Base-by-base conservation (phyloP, 345 rosid species). In the Bruguiera sexangula region DNA sequence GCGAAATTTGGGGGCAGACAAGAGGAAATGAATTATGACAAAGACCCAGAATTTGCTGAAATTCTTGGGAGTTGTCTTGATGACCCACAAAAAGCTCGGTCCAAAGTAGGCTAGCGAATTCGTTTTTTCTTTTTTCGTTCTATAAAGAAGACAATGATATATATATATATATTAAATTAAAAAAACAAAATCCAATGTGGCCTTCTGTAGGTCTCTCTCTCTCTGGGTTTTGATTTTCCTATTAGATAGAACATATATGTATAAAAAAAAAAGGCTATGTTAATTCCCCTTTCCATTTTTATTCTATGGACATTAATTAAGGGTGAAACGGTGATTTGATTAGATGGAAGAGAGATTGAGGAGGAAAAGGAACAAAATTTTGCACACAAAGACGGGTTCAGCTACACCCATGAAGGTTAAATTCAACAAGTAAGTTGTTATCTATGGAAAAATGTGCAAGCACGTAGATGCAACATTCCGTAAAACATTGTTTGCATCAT, bases 291-390 rank as follows among this genome's bases (percentile, higher is more conserved):
- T 29, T 51, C 16, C 11, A 9, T n/a, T 21, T 57, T 62, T 54
- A 34, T 16, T 6, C 16, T 61, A 24, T 30, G 27, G 9, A 16
- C 20, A 30, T 50, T 6, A 24, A 74, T 59, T 63, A 61, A 68
- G 55, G 68, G 55, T 29, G 29, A 71, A 19, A 32, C 60, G 66
- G 16, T 19, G 67, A 63, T 78, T 58, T 34, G 37, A 34, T 34
- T 79, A 94, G 98, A 86, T 94, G 95, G 93, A 88, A 76, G 92
- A 89, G 63, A 89, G 98, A 73, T 73, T 91, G 83, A 87, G 87
- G 85, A 88, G 72, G 76, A 94, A 89, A 76, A 88, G 96, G 81
- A 78, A 84, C 84, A 91, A 79, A 71, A 84, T 94, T 76, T 68
- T 94, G 65, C 96, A 88, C 6, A 67, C 92, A 8, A 94, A 91